Conservation (phyloP, 1,284 basidiomycete genomes). For the Schizophyllum amplum region DNA sequence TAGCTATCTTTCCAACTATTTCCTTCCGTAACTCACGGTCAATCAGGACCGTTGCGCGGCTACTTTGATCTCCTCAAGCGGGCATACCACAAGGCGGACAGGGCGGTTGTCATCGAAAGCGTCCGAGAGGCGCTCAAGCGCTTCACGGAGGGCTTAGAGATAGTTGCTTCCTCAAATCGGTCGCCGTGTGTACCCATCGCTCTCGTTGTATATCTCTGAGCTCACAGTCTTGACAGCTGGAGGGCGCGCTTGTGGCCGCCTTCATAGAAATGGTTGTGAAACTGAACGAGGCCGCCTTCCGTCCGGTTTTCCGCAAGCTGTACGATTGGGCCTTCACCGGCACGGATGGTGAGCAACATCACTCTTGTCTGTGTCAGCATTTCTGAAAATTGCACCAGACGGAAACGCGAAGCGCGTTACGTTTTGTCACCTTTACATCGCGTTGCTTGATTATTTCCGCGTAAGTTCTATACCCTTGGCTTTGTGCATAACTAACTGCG, state of each 20-base stretch:
- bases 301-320: conserved; percentile 84
- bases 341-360: conserved; percentile 35
- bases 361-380: conserved; percentile 14
- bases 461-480: conserved; percentile 29
- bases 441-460: conserved; percentile 81
- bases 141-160: conserved; percentile 76
- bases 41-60: conserved; percentile 30
- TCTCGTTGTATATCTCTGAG: not conserved
- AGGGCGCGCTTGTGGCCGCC: conserved; percentile 52
- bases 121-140: conserved; percentile 74
- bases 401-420: conserved; percentile 42
- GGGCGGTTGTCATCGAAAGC: conserved; percentile 59
- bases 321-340: conserved; percentile 90
- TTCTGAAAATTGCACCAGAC: conserved; percentile 9
- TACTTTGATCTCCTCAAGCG: conserved; percentile 69
- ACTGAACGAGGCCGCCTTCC: conserved; percentile 90
- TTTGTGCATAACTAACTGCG: not conserved
- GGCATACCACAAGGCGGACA: conserved; percentile 56
- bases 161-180: conserved; percentile 19
- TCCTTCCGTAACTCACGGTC: not conserved
- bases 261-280: conserved; percentile 90
- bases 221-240: conserved; percentile 29
- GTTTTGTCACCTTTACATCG: conserved; percentile 67
- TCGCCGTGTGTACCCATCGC: conserved; percentile 24
- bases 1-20: too few species aligned